Evolutionary conservation across 257 asterid species (phyloP), one percentile per base, ranked within the genome.

Genomic region (Solanum microdontum): DNA sequence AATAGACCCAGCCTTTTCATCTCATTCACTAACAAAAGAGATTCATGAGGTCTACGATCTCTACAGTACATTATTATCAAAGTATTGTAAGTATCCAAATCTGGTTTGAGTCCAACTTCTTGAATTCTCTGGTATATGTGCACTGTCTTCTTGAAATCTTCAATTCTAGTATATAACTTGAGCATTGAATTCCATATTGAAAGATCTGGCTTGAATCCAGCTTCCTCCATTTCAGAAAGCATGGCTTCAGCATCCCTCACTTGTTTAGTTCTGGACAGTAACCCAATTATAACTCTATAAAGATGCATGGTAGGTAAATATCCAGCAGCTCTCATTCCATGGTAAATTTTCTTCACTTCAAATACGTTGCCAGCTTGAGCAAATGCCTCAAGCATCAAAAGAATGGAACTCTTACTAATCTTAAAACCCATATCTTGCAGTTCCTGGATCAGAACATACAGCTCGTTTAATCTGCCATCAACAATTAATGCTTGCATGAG

Each of bases 291-390:
- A 75, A 97, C 96, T 91, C 94, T 92, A 90, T 95, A 97, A 36
- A 95, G 98, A 93, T 95, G 99, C 97, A 97, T 95, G 48, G 99
- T 95, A 72, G 99, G 99, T 88, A 94, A 93, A 90, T 95, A 95
- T 6, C 99, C 99, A 0, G 98, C 96, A 89, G 96, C 98, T 89
- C 90, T 97, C 99, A 97, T 95, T 68, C 99, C 97, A 37, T 92
- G 91, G 90, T 94, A 97, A 88, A 95, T 94, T 91, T 94, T 97
- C 92, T 93, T 97, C 86, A 95, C 98, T 92, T 97, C 99, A 91
- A 94, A 93, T 64, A 94, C 89, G 87, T 95, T 91, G 48, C 97
- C 96, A 15, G 96, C 93, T 91, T 91, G 91, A 68, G 98, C 96
- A 86, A 97, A 97, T n/a, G 98, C 99, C 66, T 97, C 99, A 39